phyloP scores from a whole-genome alignment of 208 protist species.

The Leishmania tropica region DNA sequence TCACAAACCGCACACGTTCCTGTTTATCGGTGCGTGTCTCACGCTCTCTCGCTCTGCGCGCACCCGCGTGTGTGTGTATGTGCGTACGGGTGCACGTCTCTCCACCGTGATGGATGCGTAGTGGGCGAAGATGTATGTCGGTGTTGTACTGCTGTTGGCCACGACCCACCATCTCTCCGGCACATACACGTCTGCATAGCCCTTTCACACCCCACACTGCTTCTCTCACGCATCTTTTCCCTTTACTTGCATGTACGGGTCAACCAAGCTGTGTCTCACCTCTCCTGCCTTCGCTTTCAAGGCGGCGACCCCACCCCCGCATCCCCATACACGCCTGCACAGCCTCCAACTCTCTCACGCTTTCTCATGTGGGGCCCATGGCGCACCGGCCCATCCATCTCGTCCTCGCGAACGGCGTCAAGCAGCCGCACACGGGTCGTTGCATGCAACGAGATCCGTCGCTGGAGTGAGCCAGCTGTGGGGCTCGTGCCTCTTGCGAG shows the following conservation, averaged over 20 bases:
- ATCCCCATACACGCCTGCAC: neutral
- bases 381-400: neutral
- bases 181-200: too few relatives aligned
- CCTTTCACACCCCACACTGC: neutral
- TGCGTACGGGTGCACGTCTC: neutral
- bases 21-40: too few relatives aligned
- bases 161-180: too few relatives aligned
- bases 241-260: neutral
- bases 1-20: too few relatives aligned
- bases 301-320: neutral
- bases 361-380: constrained; percentile 6
- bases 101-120: too few relatives aligned
- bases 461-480: neutral
- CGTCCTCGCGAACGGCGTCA: neutral
- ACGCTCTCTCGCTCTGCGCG: neutral
- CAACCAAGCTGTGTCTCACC: neutral
- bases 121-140: too few relatives aligned
- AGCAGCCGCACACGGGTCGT: neutral
- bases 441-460: neutral
- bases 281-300: neutral
- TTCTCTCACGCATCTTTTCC: neutral
- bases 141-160: too few relatives aligned
- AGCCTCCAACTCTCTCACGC: constrained; percentile 4
- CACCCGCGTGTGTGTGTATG: neutral
- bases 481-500: neutral